Conservation (phyloP, 83 land plant species). For the Isoetes engelmannii region DNA sequence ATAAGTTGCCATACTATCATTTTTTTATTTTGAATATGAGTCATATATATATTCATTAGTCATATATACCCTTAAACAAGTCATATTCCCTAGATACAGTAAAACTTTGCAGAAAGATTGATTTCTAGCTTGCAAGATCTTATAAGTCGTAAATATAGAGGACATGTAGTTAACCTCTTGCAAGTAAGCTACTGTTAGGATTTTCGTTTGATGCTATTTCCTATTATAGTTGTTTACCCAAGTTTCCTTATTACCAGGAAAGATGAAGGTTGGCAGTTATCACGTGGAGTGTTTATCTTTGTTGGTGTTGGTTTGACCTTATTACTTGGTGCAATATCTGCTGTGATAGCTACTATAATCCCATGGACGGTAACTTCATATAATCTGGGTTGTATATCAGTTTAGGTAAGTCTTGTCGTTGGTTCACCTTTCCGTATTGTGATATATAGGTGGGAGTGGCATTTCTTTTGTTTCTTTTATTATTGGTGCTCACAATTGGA, state of each 20-base stretch:
- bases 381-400: no score
- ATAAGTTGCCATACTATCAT: no score
- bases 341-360: slow-evolving; percentile 61
- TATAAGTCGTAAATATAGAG: no score
- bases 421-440: neutral
- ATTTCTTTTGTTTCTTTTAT: slow-evolving; percentile 74
- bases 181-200: no score
- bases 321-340: slow-evolving; percentile 84
- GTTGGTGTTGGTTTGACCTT: slow-evolving; percentile 74
- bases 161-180: no score
- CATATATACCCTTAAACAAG: no score
- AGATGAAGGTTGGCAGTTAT: slow-evolving; percentile 91
- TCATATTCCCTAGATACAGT: no score
- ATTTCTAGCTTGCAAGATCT: no score
- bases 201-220: no score
- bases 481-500: slow-evolving; percentile 70
- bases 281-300: slow-evolving; percentile 77
- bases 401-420: slow-evolving; percentile 6
- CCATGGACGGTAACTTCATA: slow-evolving; percentile 83
- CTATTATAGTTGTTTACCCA: neutral
- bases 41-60: no score
- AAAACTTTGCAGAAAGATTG: no score
- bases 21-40: no score
- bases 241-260: slow-evolving; percentile 46
- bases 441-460: slow-evolving; percentile 73